Percentiles rank a stretch among this genome's conserved stretches.
Conservation (phyloP, 2,329 filamentous ascomycete genomes). For the Nakataea oryzae region DNA sequence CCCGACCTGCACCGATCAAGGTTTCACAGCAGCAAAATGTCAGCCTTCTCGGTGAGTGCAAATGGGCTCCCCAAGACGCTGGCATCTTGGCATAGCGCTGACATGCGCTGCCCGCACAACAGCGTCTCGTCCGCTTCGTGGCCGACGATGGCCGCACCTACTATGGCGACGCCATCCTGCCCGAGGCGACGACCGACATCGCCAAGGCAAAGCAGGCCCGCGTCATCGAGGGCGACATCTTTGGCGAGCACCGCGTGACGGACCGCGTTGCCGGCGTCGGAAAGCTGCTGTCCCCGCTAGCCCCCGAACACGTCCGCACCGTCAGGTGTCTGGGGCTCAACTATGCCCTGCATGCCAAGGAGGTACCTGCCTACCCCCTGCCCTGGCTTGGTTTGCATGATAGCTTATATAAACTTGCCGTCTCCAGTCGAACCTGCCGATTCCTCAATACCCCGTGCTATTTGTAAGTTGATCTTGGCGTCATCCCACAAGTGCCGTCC, state of each 20-base stretch:
- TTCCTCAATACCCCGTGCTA: slow-evolving; percentile 61
- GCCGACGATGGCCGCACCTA: slow-evolving; percentile 59
- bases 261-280: slow-evolving; percentile 46
- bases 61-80: no score
- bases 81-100: not conserved
- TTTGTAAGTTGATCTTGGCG: slow-evolving; percentile 37
- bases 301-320: slow-evolving; percentile 50
- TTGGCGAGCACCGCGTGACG: slow-evolving; percentile 53
- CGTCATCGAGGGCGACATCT: slow-evolving; percentile 56
- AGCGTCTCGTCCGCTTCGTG: slow-evolving; percentile 66
- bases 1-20: not conserved
- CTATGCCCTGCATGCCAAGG: slow-evolving; percentile 61
- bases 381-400: not conserved
- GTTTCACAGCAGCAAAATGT: slow-evolving; percentile 6
- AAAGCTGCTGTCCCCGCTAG: slow-evolving; percentile 52
- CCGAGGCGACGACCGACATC: slow-evolving; percentile 47
- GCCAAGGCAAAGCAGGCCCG: slow-evolving; percentile 48
- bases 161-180: slow-evolving; percentile 66
- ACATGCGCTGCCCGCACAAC: not conserved
- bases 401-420: not conserved
- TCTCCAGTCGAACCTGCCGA: slow-evolving; percentile 47
- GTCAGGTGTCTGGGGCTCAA: slow-evolving; percentile 63
- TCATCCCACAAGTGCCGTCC: not conserved
- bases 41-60: slow-evolving; percentile 12
- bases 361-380: slow-evolving; percentile 27